These are phyloP conservation scores for Kondoa malvinella DNA, from an alignment of 768 basidiomycete species.

Conservation along the genomic window DNA sequence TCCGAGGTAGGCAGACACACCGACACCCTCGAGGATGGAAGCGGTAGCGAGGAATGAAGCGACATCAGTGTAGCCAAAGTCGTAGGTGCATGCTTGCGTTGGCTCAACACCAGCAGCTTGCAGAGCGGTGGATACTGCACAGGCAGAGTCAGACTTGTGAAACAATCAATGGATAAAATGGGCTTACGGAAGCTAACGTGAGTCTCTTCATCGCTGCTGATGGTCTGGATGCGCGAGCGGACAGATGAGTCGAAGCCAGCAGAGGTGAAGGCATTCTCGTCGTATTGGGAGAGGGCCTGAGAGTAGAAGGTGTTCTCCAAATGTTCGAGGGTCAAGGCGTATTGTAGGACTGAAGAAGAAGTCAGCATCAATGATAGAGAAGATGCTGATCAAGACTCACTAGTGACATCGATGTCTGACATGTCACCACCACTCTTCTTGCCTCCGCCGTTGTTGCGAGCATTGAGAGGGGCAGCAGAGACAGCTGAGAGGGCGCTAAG, in stretches of 20 bases:
- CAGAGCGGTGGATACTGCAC: neutral
- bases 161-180: constrained; percentile 36
- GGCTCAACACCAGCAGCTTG: neutral
- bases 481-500: constrained; percentile 2
- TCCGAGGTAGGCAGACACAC: constrained; percentile 44
- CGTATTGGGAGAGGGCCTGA: constrained; percentile 35
- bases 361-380: neutral
- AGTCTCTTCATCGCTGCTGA: constrained; percentile 41
- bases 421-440: constrained; percentile 1
- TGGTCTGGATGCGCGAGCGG: constrained; percentile 40
- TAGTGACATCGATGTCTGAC: constrained; percentile 1
- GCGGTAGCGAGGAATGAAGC: constrained; percentile 39
- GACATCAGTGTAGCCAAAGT: constrained; percentile 40
- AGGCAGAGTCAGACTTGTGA: constrained; percentile 36
- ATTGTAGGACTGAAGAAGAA: constrained; percentile 20
- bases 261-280: constrained; percentile 35
- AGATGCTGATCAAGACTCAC: neutral
- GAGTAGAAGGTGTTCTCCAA: constrained; percentile 31
- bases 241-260: constrained; percentile 37
- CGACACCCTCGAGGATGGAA: constrained; percentile 42
- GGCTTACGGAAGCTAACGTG: constrained; percentile 41
- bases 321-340: constrained; percentile 27
- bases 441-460: neutral
- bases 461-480: neutral
- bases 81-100: constrained; percentile 33